Conservation (phyloP, 129 eudicot genomes). For the Artemisia annua region DNA sequence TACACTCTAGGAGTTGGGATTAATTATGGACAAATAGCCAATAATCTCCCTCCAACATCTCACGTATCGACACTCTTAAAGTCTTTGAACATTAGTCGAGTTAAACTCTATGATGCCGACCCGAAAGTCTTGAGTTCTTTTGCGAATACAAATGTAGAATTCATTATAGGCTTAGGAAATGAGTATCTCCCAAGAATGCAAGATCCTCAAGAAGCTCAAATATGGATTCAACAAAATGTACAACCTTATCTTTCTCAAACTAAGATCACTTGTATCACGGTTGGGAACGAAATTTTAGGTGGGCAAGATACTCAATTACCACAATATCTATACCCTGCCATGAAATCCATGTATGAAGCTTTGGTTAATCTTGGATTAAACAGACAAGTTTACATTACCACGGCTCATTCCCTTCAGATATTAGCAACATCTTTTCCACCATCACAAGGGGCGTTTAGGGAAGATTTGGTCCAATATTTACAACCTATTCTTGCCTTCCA, state of each 20-base stretch:
- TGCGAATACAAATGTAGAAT: slow-evolving; percentile 60
- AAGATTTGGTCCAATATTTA: slow-evolving; percentile 58
- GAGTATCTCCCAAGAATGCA: slow-evolving; percentile 66
- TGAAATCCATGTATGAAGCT: slow-evolving; percentile 65
- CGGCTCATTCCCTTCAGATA: slow-evolving; percentile 80
- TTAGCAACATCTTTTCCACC: slow-evolving; percentile 79
- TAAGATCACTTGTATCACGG: slow-evolving; percentile 68
- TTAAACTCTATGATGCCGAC: slow-evolving; percentile 87
- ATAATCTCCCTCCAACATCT: slow-evolving; percentile 73
- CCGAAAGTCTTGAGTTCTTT: slow-evolving; percentile 76
- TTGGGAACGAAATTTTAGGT: slow-evolving; percentile 78
- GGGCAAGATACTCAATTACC: slow-evolving; percentile 46
- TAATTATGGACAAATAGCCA: slow-evolving; percentile 92
- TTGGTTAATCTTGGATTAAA: slow-evolving; percentile 61
- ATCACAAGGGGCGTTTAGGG: slow-evolving; percentile 69
- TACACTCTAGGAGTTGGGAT: slow-evolving; percentile 69
- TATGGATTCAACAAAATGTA: slow-evolving; percentile 75
- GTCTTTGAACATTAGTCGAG: slow-evolving; percentile 65
- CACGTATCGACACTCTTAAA: slow-evolving; percentile 56
- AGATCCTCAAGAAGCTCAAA: slow-evolving; percentile 64
- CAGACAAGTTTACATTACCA: slow-evolving; percentile 63
- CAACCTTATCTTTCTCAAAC: slow-evolving; percentile 75
- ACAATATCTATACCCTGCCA: slow-evolving; percentile 67
- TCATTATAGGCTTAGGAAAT: slow-evolving; percentile 80
- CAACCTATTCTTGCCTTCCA: slow-evolving; percentile 73